These are phyloP conservation scores for Microstegium vimineum DNA, from an alignment of 176 grass and related monocot genomes.

Conservation along the genomic window DNA sequence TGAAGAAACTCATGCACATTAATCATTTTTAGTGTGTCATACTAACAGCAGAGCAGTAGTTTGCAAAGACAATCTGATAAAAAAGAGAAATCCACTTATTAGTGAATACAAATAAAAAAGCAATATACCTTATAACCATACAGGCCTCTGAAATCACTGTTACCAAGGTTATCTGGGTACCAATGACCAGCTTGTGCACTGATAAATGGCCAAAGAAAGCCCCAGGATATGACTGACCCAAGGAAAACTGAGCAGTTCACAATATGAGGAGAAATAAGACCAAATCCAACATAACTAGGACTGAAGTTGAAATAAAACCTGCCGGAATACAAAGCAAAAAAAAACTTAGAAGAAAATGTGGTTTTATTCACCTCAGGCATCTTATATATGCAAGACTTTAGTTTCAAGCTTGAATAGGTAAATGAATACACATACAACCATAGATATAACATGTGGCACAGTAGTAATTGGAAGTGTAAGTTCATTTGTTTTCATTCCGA, in stretches of 20 bases:
- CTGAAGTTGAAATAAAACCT: slow-evolving; percentile 54
- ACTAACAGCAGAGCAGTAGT: not conserved
- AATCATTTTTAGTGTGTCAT: not conserved
- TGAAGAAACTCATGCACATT: not conserved
- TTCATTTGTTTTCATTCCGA: not conserved
- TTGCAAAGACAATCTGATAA: not conserved
- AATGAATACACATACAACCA: not conserved
- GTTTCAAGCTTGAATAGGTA: not conserved
- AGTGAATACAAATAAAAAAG: not conserved
- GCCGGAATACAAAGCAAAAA: not conserved
- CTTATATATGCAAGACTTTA: not conserved
- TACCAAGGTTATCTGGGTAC: slow-evolving; percentile 49
- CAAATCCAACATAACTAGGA: slow-evolving; percentile 56
- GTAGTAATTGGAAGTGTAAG: not conserved
- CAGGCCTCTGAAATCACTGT: slow-evolving; percentile 45
- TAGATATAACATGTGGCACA: not conserved
- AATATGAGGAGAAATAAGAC: slow-evolving; percentile 47
- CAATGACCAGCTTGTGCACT: slow-evolving; percentile 34
- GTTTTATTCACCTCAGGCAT: not conserved
- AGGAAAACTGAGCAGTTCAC: slow-evolving; percentile 52
- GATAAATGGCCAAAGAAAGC: slow-evolving; percentile 52
- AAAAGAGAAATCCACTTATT: not conserved
- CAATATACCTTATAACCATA: slow-evolving; percentile 46
- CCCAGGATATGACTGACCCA: slow-evolving; percentile 45
- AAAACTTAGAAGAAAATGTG: not conserved